Percentiles rank a stretch among this genome's conserved stretches.
phyloP scores from a whole-genome alignment of 768 basidiomycete genomes.

The Leucocoprinus sp. region DNA sequence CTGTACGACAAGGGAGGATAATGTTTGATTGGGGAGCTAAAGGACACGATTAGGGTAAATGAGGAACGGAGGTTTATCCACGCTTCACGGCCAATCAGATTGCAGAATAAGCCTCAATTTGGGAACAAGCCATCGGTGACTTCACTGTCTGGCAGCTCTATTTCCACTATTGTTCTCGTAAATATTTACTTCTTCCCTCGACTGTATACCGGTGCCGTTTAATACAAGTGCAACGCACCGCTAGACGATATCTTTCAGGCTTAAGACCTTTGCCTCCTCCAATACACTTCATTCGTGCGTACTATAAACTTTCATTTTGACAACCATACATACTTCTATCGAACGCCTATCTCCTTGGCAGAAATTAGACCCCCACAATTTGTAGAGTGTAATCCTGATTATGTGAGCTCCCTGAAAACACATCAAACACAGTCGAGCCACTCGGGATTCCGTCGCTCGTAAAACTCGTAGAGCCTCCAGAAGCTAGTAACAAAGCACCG shows the following conservation, averaged over 20 bases:
- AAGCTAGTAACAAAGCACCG: constrained; percentile 38
- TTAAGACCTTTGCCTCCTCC: constrained; percentile 39
- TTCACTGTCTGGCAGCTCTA: too few relatives aligned
- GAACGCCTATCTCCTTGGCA: not conserved
- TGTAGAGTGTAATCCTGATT: constrained; percentile 29
- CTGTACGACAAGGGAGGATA: not conserved
- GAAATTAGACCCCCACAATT: constrained; percentile 21
- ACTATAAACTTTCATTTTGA: constrained; percentile 18
- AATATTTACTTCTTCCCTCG: too few relatives aligned
- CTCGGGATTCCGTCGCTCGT: constrained; percentile 45
- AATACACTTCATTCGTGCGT: too few relatives aligned
- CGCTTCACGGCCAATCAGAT: constrained; percentile 7
- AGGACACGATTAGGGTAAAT: not conserved
- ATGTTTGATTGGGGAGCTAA: not conserved
- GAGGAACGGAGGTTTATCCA: not conserved
- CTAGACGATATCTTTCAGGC: too few relatives aligned
- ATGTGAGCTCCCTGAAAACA: constrained; percentile 28
- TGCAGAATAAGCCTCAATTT: too few relatives aligned
- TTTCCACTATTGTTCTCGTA: too few relatives aligned
- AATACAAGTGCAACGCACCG: too few relatives aligned
- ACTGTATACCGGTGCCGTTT: too few relatives aligned
- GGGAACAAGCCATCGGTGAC: too few relatives aligned
- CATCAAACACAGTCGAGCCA: constrained; percentile 33
- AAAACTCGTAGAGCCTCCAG: constrained; percentile 40
- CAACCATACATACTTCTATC: too few relatives aligned